These are phyloP conservation scores for Hawksworthiomyces lignivorus DNA, from an alignment of 2,329 filamentous ascomycete genomes.

Conservation along the genomic window DNA sequence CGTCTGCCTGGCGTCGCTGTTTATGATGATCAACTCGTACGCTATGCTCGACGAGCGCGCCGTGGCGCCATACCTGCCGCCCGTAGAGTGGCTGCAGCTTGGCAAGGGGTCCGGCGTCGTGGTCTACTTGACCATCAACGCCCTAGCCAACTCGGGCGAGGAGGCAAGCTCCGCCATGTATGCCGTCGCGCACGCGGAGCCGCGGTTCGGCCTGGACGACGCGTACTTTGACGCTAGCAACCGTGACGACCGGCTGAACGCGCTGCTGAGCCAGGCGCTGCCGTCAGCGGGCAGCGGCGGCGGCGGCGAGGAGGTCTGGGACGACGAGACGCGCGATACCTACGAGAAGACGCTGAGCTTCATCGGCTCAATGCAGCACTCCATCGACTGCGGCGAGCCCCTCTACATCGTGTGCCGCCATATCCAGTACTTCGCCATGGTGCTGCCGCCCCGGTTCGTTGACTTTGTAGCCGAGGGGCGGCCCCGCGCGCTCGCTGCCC, in stretches of 20 bases:
- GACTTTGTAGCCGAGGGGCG: constrained; percentile 17
- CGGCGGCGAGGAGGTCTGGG: constrained; percentile 18
- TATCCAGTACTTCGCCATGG: constrained; percentile 20
- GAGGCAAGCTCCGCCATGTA: constrained; percentile 13
- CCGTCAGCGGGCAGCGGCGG: constrained; percentile 12
- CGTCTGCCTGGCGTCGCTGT: constrained; percentile 18
- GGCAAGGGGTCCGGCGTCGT: constrained; percentile 19
- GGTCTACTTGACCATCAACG: constrained; percentile 19
- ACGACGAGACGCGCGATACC: constrained; percentile 18
- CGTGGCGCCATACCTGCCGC: constrained; percentile 18
- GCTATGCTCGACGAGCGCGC: constrained; percentile 19
- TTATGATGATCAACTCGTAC: constrained; percentile 20
- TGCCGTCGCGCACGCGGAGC: constrained; percentile 15
- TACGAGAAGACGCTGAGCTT: constrained; percentile 22
- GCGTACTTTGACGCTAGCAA: constrained; percentile 19
- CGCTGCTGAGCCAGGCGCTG: constrained; percentile 16
- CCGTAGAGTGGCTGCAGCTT: constrained; percentile 18
- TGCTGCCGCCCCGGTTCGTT: constrained; percentile 18
- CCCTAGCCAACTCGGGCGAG: constrained; percentile 13
- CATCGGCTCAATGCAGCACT: constrained; percentile 19
- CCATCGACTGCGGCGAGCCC: constrained; percentile 22
- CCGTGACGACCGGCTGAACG: constrained; percentile 13
- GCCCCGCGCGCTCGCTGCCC: constrained; percentile 19
- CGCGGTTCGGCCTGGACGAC: constrained; percentile 18
- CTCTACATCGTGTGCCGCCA: constrained; percentile 21